These are phyloP conservation scores for Trichosporon asahii DNA, from an alignment of 1,284 basidiomycete genomes.

Conservation along the genomic window DNA sequence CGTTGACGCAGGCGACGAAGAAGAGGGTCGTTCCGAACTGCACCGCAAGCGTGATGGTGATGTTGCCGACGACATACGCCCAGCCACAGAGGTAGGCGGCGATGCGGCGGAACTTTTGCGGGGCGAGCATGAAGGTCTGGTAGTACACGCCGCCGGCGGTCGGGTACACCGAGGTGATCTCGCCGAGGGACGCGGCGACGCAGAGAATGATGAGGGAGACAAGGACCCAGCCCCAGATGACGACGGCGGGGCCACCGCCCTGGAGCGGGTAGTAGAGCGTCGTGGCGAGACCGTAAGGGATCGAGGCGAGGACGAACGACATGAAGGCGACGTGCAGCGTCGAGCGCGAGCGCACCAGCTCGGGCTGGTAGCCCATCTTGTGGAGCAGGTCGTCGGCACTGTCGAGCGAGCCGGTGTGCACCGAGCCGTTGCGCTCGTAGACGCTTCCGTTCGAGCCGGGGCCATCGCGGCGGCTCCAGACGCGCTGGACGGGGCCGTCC, in stretches of 20 bases:
- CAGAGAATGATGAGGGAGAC: slow-evolving; percentile 51
- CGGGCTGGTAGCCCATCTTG: slow-evolving; percentile 26
- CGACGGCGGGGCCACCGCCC: slow-evolving; percentile 40
- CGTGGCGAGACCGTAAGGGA: slow-evolving; percentile 39
- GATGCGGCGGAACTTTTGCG: slow-evolving; percentile 41
- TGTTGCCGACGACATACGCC: slow-evolving; percentile 53
- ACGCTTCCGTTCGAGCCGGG: background rate
- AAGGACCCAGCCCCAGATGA: slow-evolving; percentile 51
- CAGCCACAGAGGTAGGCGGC: slow-evolving; percentile 53
- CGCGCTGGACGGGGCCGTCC: background rate
- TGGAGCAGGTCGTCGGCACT: slow-evolving; percentile 25
- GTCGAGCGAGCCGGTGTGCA: slow-evolving; percentile 9
- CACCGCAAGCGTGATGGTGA: slow-evolving; percentile 52
- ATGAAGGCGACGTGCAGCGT: slow-evolving; percentile 29
- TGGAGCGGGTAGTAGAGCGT: slow-evolving; percentile 40
- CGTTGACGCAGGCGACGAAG: slow-evolving; percentile 30
- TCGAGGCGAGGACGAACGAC: slow-evolving; percentile 39
- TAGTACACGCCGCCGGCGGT: slow-evolving; percentile 54
- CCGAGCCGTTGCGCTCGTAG: background rate
- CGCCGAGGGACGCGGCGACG: slow-evolving; percentile 52
- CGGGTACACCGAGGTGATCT: slow-evolving; percentile 52
- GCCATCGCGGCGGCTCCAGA: background rate
- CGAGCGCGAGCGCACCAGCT: slow-evolving; percentile 23
- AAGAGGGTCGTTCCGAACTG: slow-evolving; percentile 49
- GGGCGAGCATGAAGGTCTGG: slow-evolving; percentile 51